phyloP scores from a whole-genome alignment of 2,329 filamentous ascomycete species.

The Fusarium tupiense region DNA sequence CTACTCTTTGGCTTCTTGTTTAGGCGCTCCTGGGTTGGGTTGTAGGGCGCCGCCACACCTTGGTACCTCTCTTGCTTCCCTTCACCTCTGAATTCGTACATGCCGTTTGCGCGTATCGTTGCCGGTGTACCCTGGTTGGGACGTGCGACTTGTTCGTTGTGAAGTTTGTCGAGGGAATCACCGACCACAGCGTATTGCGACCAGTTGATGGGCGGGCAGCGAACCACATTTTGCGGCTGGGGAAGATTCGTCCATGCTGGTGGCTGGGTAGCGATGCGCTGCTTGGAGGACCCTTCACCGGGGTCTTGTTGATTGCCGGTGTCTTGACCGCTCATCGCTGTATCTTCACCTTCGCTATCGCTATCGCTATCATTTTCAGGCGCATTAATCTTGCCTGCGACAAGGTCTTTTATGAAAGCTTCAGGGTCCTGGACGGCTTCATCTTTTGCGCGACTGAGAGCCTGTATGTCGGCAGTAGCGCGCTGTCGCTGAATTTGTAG shows the following conservation, averaged over 20 bases:
- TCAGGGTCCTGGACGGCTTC: conserved; percentile 76
- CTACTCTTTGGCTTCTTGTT: conserved; percentile 50
- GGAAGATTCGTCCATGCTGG: conserved; percentile 73
- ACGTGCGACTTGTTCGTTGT: conserved; percentile 77
- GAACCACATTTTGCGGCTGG: conserved; percentile 81
- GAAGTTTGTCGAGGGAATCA: conserved; percentile 79
- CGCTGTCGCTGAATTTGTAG: conserved; percentile 86
- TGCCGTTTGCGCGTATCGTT: conserved; percentile 53
- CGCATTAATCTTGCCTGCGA: conserved; percentile 65
- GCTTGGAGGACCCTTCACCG: conserved; percentile 35
- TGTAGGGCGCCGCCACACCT: conserved; percentile 67
- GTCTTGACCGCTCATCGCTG: conserved; percentile 38
- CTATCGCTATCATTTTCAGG: conserved; percentile 42
- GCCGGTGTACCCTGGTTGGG: conserved; percentile 68
- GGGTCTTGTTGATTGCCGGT: conserved; percentile 45
- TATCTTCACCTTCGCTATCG: conserved; percentile 46
- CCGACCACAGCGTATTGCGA: conserved; percentile 92
- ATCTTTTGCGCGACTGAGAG: conserved; percentile 74
- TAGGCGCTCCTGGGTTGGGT: conserved; percentile 62
- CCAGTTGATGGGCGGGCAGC: conserved; percentile 94
- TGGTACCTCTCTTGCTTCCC: conserved; percentile 56
- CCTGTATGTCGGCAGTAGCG: conserved; percentile 78
- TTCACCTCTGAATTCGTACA: conserved; percentile 61
- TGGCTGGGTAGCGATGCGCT: conserved; percentile 38
- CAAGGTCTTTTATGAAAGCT: conserved; percentile 75